phyloP scores from a whole-genome alignment of 495 filamentous ascomycete genomes.

The Xylaria palmicola region DNA sequence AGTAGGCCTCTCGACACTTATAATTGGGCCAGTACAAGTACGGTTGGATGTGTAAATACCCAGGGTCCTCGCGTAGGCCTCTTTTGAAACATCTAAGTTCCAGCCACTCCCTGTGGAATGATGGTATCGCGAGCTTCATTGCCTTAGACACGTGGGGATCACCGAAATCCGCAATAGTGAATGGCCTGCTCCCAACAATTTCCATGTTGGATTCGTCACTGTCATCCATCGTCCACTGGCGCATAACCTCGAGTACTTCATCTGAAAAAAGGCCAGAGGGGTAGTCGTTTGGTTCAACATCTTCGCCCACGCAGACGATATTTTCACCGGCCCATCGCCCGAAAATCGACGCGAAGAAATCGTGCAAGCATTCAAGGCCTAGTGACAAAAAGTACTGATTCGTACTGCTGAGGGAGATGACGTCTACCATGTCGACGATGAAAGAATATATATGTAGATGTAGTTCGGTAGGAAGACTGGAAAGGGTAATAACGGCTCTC shows the following conservation, averaged over 20 bases:
- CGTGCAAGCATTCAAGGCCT: neutral
- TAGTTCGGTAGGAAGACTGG: neutral
- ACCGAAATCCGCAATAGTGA: neutral
- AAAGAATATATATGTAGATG: neutral
- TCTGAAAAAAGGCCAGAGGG: neutral
- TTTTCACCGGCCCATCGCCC: neutral
- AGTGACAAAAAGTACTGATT: neutral
- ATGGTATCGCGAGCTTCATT: no score
- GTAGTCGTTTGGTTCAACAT: constrained; percentile 1
- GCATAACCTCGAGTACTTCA: neutral
- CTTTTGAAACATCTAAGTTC: no score
- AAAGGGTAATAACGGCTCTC: no score
- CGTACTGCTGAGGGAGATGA: neutral
- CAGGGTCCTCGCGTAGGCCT: neutral
- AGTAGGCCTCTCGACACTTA: constrained; percentile 16
- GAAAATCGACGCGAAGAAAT: neutral
- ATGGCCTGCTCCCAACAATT: neutral
- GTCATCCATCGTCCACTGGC: neutral
- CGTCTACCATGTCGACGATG: neutral
- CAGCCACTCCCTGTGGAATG: no score
- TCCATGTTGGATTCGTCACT: no score
- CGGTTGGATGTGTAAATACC: neutral
- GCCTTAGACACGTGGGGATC: neutral
- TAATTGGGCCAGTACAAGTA: no score
- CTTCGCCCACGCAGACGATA: neutral